Conservation (phyloP, 2,329 filamentous ascomycete genomes). For the Neoarthrinium moseri region DNA sequence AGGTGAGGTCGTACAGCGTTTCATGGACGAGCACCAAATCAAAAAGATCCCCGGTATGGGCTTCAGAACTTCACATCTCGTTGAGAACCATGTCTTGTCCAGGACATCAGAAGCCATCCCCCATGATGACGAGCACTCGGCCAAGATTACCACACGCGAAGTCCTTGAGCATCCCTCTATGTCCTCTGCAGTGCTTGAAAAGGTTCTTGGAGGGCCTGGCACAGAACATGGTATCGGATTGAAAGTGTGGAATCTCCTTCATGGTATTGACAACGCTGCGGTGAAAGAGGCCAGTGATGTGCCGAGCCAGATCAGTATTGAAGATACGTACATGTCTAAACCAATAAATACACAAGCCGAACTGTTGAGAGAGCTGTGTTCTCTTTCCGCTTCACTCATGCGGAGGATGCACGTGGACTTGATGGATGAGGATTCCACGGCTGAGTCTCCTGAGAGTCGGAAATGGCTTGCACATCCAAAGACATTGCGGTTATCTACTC, state of each 20-base stretch:
- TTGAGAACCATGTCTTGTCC: conserved; percentile 57
- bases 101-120: conserved; percentile 30
- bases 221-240: conserved; percentile 68
- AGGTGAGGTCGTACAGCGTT: conserved; percentile 54
- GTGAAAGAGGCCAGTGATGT: conserved; percentile 71
- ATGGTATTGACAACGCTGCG: conserved; percentile 75
- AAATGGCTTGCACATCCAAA: conserved; percentile 78
- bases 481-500: conserved; percentile 77
- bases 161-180: conserved; percentile 64
- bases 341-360: conserved; percentile 64
- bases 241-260: conserved; percentile 74
- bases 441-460: conserved; percentile 19
- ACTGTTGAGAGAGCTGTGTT: conserved; percentile 66
- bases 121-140: conserved; percentile 36
- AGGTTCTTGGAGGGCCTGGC: conserved; percentile 68
- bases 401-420: conserved; percentile 79
- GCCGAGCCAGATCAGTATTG: conserved; percentile 88
- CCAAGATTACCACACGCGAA: conserved; percentile 59
- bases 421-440: conserved; percentile 35
- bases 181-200: conserved; percentile 63
- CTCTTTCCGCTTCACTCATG: conserved; percentile 68
- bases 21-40: conserved; percentile 75
- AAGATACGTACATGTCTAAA: conserved; percentile 77
- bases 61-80: conserved; percentile 69
- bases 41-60: conserved; percentile 85